Conservation (phyloP, 176 grass and related monocot species). For the Aechmea fasciata region DNA sequence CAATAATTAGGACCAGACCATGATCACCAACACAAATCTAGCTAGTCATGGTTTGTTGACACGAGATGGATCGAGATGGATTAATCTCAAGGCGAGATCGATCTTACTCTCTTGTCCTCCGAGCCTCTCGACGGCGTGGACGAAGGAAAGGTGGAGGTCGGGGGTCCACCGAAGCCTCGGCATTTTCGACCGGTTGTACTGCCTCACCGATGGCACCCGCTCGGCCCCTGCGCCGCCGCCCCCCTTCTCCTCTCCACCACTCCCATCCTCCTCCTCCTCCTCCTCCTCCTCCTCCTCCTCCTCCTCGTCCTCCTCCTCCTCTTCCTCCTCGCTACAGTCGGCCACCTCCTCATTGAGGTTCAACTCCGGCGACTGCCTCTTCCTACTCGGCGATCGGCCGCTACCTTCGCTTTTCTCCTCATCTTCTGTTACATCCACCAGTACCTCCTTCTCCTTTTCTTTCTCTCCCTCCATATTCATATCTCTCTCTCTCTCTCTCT, state of each 20-base stretch:
- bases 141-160: conserved; percentile 80
- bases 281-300: neutral
- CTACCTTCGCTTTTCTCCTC: conserved; percentile 21
- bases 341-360: conserved; percentile 61
- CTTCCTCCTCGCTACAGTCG: conserved; percentile 24
- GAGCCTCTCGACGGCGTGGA: conserved; percentile 80
- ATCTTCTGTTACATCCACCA: conserved; percentile 33
- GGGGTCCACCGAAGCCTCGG: conserved; percentile 89
- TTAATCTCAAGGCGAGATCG: neutral
- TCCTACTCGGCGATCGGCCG: neutral
- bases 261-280: conserved; percentile 15
- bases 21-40: neutral
- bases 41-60: conserved; percentile 1
- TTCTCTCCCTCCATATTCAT: conserved; percentile 19
- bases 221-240: conserved; percentile 37
- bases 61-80: neutral
- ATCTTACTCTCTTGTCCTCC: conserved; percentile 91
- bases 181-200: conserved; percentile 78
- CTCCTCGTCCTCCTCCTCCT: conserved; percentile 18
- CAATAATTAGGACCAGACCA: too few species aligned
- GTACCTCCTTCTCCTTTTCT: conserved; percentile 38
- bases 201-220: conserved; percentile 50
- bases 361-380: conserved; percentile 16
- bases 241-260: conserved; percentile 30
- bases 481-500: neutral